Percentiles rank a stretch among this genome's conserved stretches.
phyloP scores from a whole-genome alignment of 106 monocot genomes.

The Acorus calamus region DNA sequence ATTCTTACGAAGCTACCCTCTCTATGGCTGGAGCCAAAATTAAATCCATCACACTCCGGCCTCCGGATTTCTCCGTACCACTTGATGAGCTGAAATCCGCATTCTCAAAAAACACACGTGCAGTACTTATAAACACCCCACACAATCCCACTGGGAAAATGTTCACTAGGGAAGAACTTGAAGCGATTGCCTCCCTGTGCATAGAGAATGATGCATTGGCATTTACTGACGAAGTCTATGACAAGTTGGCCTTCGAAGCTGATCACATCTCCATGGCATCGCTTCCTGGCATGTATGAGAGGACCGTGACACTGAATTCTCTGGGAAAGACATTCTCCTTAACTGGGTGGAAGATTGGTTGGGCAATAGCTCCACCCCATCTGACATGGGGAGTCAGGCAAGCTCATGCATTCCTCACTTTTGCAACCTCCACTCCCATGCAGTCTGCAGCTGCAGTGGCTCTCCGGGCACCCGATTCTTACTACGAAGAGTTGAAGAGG shows the following conservation, averaged over 20 bases:
- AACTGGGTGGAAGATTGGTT: constrained; percentile 98
- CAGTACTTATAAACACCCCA: constrained; percentile 84
- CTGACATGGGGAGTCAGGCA: constrained; percentile 88
- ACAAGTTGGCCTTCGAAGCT: constrained; percentile 79
- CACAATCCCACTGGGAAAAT: constrained; percentile 98
- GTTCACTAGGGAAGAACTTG: constrained; percentile 71
- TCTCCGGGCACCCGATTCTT: constrained; percentile 54
- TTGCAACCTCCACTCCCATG: constrained; percentile 93
- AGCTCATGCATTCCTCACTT: constrained; percentile 84
- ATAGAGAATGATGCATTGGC: constrained; percentile 69
- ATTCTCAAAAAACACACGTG: constrained; percentile 58
- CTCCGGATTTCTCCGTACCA: constrained; percentile 77
- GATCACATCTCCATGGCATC: constrained; percentile 80
- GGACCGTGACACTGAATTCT: constrained; percentile 93
- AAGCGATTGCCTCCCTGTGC: constrained; percentile 71
- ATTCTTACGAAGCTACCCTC: constrained; percentile 82
- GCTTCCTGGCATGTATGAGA: constrained; percentile 73
- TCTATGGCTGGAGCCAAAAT: constrained; percentile 93
- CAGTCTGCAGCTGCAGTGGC: constrained; percentile 71
- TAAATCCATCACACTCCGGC: constrained; percentile 62
- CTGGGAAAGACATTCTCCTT: constrained; percentile 93
- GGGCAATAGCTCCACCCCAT: constrained; percentile 73
- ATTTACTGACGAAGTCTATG: constrained; percentile 91
- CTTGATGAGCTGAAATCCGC: constrained; percentile 53
- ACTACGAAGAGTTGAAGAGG: constrained; percentile 67